Percentiles rank a stretch among this genome's conserved stretches.
phyloP scores from a whole-genome alignment of 257 asterid genomes.

The Solanum dulcamara region DNA sequence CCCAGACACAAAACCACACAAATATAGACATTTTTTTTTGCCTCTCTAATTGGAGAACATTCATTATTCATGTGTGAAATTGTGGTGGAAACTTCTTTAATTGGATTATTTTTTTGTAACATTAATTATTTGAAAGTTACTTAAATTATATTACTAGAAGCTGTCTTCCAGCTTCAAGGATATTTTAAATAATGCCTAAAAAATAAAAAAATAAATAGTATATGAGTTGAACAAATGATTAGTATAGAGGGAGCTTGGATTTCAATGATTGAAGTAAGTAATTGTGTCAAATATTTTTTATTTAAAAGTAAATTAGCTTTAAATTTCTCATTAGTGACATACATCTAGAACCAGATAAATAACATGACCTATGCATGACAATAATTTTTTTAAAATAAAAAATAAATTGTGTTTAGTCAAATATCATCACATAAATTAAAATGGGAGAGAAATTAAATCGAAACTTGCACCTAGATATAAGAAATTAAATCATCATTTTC shows the following conservation, averaged over 20 bases:
- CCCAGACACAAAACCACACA: neutral
- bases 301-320: neutral
- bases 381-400: neutral
- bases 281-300: neutral
- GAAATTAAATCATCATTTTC: neutral
- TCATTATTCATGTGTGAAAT: neutral
- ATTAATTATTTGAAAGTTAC: neutral
- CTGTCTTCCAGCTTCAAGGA: neutral
- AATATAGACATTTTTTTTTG: neutral
- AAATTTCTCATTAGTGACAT: neutral
- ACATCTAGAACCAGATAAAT: too few relatives aligned
- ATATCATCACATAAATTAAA: neutral
- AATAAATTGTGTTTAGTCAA: neutral
- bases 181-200: neutral
- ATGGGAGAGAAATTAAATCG: rapidly evolving
- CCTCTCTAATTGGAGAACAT: neutral
- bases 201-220: neutral
- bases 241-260: neutral
- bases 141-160: neutral
- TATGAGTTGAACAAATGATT: neutral
- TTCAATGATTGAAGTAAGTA: neutral
- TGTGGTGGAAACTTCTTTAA: neutral
- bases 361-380: neutral
- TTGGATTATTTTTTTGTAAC: neutral
- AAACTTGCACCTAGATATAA: neutral